Evolutionary conservation across 2,329 filamentous ascomycete species (phyloP), one percentile per base, ranked within the genome.

Genomic region (Pseudocercospora eumusae): DNA sequence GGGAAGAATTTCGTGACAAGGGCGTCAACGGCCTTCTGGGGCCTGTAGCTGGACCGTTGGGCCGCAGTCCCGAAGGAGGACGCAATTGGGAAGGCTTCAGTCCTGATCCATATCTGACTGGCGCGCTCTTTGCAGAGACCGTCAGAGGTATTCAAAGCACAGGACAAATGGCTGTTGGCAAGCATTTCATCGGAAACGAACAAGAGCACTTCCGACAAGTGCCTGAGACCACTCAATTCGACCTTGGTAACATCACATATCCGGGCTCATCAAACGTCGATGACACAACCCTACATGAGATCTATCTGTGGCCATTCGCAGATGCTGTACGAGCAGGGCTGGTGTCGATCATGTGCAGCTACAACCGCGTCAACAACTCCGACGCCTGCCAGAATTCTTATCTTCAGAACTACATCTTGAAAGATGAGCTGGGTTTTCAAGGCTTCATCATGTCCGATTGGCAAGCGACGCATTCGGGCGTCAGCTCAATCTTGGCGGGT

Each of bases 151-250:
- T 96, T 49, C 92, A 96, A 73, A 85, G 88, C 70, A 86, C 87
- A 10, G 91, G 91, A 74, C 85, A 93, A 58, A 89, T 96, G 77
- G 91, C 92, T 64, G 92, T 89, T 69, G 88, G 88, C 56, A 93
- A 93, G 81, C 90, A 93, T 7, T 90, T 61, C 83, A 79, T 56
- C 90, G 92, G 79, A 54, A 90, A 92, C 73, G 89, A 91, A 76
- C 91, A 92, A 78, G 82, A 90, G 82, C 78, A 88, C 77, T 83
- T 89, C 85, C 85, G 89, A 63, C 86, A 89, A 69, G 78, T 64
- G 5, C 44, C 64, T 21, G 66, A 68, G 20, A 64, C 67, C 5
- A 21, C 77, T 70, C 82, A 88, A 68, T 86, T 91, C 53, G 79
- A 81, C 13, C 86, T 91, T 4, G 72, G 79, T 78, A 66, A 62